phyloP scores from a whole-genome alignment of 306 rosid genomes.

The Rubus idaeus region DNA sequence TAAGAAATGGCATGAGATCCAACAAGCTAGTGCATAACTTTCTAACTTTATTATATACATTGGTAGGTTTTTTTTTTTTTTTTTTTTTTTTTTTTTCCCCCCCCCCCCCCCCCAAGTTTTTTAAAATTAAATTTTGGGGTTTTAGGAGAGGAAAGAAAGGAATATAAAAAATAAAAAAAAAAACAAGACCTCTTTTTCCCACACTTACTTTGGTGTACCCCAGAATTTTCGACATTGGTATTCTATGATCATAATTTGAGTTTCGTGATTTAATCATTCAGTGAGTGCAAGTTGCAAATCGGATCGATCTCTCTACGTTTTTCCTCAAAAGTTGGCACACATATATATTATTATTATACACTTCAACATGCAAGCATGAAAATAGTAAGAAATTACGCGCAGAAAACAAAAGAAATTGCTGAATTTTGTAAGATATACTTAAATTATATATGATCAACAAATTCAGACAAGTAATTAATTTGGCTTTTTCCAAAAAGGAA shows the following conservation, averaged over 20 bases:
- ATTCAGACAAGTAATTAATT: too few relatives aligned
- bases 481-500: not conserved
- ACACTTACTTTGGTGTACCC: too few relatives aligned
- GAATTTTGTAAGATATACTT: too few relatives aligned
- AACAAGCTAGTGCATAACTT: not conserved
- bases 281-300: not conserved
- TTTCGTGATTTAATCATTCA: not conserved
- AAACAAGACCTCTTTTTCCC: too few relatives aligned
- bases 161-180: too few relatives aligned
- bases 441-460: too few relatives aligned
- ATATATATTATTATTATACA: not conserved
- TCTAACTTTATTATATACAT: not conserved
- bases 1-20: not conserved
- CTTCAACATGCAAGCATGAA: conserved; percentile 2
- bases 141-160: too few relatives aligned
- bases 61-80: too few relatives aligned
- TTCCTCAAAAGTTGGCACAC: not conserved
- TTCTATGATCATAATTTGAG: not conserved
- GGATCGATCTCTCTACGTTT: not conserved
- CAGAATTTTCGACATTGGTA: too few relatives aligned
- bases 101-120: too few relatives aligned
- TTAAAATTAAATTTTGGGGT: too few relatives aligned
- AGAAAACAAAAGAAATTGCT: not conserved
- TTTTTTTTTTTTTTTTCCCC: too few relatives aligned
- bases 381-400: not conserved